Evolutionary conservation across 768 basidiomycete species (phyloP), one percentile per base, ranked within the genome.

Genomic region (Clathrus columnatus): DNA sequence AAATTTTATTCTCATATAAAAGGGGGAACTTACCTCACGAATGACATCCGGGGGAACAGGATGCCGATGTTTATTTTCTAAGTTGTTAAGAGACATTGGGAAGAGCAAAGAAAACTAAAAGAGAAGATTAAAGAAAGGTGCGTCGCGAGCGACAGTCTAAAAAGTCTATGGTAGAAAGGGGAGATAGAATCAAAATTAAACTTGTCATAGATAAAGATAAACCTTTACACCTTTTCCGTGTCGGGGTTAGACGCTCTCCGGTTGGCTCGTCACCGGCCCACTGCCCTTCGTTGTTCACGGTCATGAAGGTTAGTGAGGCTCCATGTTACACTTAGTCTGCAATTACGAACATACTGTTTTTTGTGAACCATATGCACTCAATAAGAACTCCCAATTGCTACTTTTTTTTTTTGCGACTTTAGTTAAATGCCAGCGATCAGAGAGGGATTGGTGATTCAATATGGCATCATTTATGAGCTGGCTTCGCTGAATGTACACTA

Each of bases 1-100:
- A 47, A 28, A 27, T 11, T 17, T 46, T 5, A 47, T 10, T 26
- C 44, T 21, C 7, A 32, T 27, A 27, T 8, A 18, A 7, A 46
- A 47, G n/a, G 23, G 20, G 21, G 44, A 16, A 54, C 53, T 10
- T 27, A 54, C 53, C 53, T 54, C 53, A 8, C 53, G 43, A 46
- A 54, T 54, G 18, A 54, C 28, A 30, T 54, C 53, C n/a, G 53
- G 53, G 4, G 53, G 53, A 27, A 54, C 53, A 27, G 44, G 53
- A 54, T 54, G 53, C 10, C 11, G 8, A 27, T 53, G 36, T 36
- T 11, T 36, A 14, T 36, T 36, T 36, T 36, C 36, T 36, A 36
- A 4, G 36, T 4, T 36, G 36, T 36, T n/a, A 36, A n/a, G 36
- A 36, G 36, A 36, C 36, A 36, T 36, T n/a, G 36, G 36, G n/a